Conservation (phyloP, 176 grass and related monocot species). For the Rhynchospora breviuscula region DNA sequence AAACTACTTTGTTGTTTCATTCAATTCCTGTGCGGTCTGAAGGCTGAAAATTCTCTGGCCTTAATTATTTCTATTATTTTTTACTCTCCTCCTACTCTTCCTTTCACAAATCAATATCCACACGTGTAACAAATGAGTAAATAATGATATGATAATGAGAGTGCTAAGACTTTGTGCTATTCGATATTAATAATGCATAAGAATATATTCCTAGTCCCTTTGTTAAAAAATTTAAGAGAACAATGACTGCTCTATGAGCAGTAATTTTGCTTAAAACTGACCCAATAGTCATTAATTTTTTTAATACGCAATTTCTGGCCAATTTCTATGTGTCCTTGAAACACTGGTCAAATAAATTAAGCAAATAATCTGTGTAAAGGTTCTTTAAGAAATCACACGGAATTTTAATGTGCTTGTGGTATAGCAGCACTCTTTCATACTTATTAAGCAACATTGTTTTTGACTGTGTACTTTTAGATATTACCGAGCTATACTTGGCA, state of each 20-base stretch:
- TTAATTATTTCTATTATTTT: not conserved
- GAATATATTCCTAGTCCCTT: too few species aligned
- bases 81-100: not conserved
- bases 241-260: not conserved
- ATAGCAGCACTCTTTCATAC: not conserved
- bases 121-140: not conserved
- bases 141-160: not conserved
- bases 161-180: too few species aligned
- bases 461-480: not conserved
- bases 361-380: not conserved
- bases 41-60: not conserved
- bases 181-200: too few species aligned
- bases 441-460: not conserved
- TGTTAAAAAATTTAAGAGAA: not conserved
- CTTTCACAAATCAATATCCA: not conserved
- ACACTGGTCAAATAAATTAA: not conserved
- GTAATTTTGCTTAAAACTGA: not conserved
- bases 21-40: too few species aligned
- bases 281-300: not conserved
- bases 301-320: not conserved
- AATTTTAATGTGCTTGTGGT: not conserved
- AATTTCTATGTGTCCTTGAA: not conserved
- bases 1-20: too few species aligned
- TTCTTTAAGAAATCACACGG: not conserved
- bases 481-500: not conserved